Evolutionary conservation across 306 rosid genomes (phyloP).

Genomic region (Betula pendula): DNA sequence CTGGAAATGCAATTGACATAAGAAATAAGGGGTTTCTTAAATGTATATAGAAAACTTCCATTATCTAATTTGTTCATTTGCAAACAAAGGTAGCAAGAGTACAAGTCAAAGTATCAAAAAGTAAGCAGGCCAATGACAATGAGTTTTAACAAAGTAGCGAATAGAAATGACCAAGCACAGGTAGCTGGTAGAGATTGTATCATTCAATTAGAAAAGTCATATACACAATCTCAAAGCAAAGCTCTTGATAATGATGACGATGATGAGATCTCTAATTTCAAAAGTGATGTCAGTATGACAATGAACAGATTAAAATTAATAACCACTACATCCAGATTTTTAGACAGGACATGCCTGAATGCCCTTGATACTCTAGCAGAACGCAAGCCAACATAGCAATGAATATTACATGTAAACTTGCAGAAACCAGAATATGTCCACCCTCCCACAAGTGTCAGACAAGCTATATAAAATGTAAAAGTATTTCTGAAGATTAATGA

Average conservation of each 20-base stretch:
- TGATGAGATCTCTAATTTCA: background rate
- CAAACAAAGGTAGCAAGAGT: conserved; percentile 12
- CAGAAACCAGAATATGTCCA: background rate
- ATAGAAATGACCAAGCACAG: conserved; percentile 16
- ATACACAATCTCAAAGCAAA: background rate
- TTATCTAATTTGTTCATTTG: background rate
- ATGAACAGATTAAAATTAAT: background rate
- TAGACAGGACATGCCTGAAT: background rate
- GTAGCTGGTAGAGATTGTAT: background rate
- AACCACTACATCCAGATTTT: background rate
- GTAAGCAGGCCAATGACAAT: conserved; percentile 7
- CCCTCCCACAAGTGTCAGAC: background rate
- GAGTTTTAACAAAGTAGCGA: conserved; percentile 16
- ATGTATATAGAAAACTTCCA: conserved; percentile 3
- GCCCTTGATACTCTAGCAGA: background rate
- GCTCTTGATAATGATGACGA: background rate
- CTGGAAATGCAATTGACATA: conserved; percentile 12
- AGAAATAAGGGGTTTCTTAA: conserved; percentile 5
- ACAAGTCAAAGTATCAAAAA: conserved; percentile 13
- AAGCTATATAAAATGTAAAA: background rate
- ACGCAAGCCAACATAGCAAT: background rate
- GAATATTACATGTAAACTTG: background rate
- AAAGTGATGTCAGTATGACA: background rate
- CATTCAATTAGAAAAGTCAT: background rate
- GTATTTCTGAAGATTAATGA: conserved; percentile 17